A percentile compares a stretch with the other conserved stretches of the same genome.
Conservation (phyloP, 331 rosid species). For the Pyracantha coccinea region DNA sequence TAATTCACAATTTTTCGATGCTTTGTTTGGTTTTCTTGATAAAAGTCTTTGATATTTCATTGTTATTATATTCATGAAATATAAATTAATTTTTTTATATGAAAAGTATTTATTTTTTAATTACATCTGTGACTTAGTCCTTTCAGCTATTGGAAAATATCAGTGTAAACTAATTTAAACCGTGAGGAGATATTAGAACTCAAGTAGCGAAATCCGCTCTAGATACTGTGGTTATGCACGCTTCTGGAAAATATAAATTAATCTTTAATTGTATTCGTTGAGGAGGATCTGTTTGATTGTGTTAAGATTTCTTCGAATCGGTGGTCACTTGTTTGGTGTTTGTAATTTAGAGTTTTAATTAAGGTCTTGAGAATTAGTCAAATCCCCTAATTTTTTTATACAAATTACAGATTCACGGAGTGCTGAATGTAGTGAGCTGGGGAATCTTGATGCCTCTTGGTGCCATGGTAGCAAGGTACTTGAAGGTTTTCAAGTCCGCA, state of each 20-base stretch:
- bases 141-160: too few species aligned
- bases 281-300: neutral
- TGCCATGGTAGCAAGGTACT: constrained; percentile 70
- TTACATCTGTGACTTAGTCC: too few species aligned
- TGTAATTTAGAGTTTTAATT: too few species aligned
- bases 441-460: constrained; percentile 83
- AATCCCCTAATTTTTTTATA: neutral
- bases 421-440: constrained; percentile 73
- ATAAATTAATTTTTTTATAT: too few species aligned
- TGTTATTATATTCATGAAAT: too few species aligned
- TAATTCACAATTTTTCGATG: neutral
- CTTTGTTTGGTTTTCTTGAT: too few species aligned
- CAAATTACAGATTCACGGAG: constrained; percentile 61
- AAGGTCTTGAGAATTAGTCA: neutral
- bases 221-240: too few species aligned
- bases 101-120: too few species aligned
- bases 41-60: too few species aligned
- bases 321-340: neutral
- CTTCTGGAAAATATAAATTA: neutral
- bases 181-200: too few species aligned
- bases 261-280: neutral
- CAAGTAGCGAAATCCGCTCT: too few species aligned
- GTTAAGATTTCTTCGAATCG: neutral
- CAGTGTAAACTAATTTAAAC: too few species aligned
- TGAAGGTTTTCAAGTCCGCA: constrained; percentile 75